Base-by-base conservation (phyloP, 2,329 filamentous ascomycete species). In the Colletotrichum endophyticum region DNA sequence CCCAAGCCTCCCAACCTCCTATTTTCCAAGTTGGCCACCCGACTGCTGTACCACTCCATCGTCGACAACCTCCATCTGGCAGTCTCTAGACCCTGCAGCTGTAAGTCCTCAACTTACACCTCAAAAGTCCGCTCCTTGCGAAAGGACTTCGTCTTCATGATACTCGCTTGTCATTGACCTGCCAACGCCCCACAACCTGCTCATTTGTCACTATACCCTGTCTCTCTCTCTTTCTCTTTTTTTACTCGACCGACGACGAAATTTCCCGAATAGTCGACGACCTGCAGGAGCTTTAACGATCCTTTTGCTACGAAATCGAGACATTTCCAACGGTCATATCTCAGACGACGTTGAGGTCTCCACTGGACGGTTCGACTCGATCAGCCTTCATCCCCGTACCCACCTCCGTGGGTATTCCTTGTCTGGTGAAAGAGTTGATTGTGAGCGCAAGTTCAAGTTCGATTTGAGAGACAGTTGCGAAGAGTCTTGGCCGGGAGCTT, bases 1-100 rank as follows among this genome's bases (percentile, higher is more conserved):
- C 62, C 49, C 44, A 57, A 77, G 75, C 32, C 66, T 57, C 77
- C 77, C 77, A 78, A 70, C 77, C 77, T 78, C 77, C 72, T 67
- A 70, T 69, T 78, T 78, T 78, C 76, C 69, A 27, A 74, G 53
- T 66, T 77, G 74, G 66, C 76, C 70, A 78, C 69, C 70, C 70
- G 59, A 74, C 73, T 67, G 68, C 68, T 59, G 67, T 57, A 73
- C 71, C 76, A 69, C 66, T 66, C 44, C 74, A 64, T 69, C 64
- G 70, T 59, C 72, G 39, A 30, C 66, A 70, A 73, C 36, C 49
- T 68, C 66, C 28, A 63, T 69, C 56, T 39, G 30, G 53, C 57
- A 49, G 57, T 68, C 67, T 76, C 25, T 39, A 68, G 70, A 32
- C 22, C 39, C 13, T 34, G 32, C 19, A 61, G 30, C 32, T 59